Evolutionary conservation across 1,139 yeast genomes (phyloP), one percentile per base, ranked within the genome.

Genomic region (Yamadazyma oceani): DNA sequence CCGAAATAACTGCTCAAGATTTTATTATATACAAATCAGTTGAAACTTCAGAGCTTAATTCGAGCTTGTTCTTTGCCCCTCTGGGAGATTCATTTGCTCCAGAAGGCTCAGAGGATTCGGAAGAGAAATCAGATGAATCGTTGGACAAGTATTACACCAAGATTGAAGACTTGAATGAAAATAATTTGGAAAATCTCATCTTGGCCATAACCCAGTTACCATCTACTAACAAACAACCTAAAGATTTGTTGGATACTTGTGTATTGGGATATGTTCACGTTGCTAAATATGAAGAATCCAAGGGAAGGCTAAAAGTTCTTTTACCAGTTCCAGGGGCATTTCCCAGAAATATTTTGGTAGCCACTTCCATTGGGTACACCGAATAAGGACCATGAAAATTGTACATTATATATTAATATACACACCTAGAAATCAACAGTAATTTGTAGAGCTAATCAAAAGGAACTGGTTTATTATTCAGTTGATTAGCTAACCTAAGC

Each of bases 301-400:
- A 82, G 53, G 74, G 77, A n/a, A 83, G 78, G 48, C 58, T 88
- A 44, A 82, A 83, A 53, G 73, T 92, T 5, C 68, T 90, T 46
- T 72, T 90, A 48, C 97, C 98, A 0, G 84, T 86, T 16, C 96
- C 96, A 1, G 95, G 96, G 0, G 74, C 82, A 31, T 66, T 89
- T 27, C 98, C 98, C 0, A 60, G 70, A 53, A 64, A 54, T 43
- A 44, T 54, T 16, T 51, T 63, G 36, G 50, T 63, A 21, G 56
- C 63, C 36, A 63, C 68, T 11, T 56, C 46, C 33, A 50, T 63
- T 34, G 64, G 67, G 38, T 63, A 58, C 40, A 60, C 54, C 23
- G 69, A 63, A 42, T 62, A 53, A 35, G 12, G 13, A 6, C 24
- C 22, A 17, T 24, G 31, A 15, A 17, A 6, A 15, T 29, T 29